Percentiles rank a stretch among this genome's conserved stretches.
Evolutionary conservation across 208 protist species (phyloP).

Genomic region (Wallacemonas sp.): DNA sequence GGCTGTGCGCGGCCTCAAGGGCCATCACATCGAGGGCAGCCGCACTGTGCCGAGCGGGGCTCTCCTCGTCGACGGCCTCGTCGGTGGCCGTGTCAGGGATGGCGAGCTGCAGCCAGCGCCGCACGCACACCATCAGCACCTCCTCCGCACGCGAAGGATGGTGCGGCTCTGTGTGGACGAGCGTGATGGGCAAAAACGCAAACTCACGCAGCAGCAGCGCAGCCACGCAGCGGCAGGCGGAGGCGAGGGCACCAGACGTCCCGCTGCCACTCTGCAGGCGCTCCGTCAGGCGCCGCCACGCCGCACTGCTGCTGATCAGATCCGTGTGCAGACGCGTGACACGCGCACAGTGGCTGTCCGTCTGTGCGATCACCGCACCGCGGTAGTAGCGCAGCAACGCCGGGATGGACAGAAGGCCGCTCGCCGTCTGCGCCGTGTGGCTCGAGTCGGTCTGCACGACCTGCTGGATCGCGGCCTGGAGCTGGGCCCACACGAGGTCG

Average conservation of each 20-base stretch:
- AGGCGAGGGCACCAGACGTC: not conserved
- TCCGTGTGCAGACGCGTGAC: constrained; percentile 4
- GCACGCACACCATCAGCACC: constrained; percentile 54
- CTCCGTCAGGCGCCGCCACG: constrained; percentile 8
- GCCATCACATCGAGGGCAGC: constrained; percentile 2
- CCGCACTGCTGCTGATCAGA: not conserved
- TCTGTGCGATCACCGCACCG: too few relatives aligned
- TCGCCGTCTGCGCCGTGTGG: not conserved
- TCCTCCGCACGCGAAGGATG: constrained; percentile 23
- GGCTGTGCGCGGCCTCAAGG: constrained; percentile 29
- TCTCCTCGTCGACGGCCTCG: not conserved
- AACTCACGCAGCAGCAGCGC: constrained; percentile 43
- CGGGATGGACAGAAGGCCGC: not conserved
- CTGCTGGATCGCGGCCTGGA: not conserved
- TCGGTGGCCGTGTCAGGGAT: constrained; percentile 16
- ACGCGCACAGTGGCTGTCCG: not conserved
- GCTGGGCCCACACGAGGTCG: not conserved
- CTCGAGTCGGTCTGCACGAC: not conserved
- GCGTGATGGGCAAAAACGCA: constrained; percentile 34
- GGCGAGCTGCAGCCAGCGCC: constrained; percentile 58
- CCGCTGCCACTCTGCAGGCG: not conserved
- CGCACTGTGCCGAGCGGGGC: constrained; percentile 11
- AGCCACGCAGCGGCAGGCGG: constrained; percentile 42
- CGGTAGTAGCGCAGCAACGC: too few relatives aligned
- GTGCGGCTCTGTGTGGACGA: constrained; percentile 1